These are phyloP conservation scores for Mycena indigotica DNA, from an alignment of 768 basidiomycete genomes.

Conservation along the genomic window DNA sequence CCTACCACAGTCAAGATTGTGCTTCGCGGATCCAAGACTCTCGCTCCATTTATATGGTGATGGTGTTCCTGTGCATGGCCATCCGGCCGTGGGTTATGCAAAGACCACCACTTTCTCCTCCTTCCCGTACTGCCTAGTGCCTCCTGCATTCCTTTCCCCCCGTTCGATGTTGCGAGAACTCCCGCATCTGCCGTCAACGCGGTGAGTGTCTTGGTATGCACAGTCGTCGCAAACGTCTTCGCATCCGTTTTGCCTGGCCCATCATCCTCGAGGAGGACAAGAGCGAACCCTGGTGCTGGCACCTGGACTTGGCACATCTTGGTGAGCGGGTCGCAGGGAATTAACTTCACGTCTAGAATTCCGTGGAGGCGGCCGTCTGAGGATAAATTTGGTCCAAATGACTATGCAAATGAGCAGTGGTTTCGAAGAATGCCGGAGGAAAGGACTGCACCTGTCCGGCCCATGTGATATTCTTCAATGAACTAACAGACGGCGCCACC, in stretches of 20 bases:
- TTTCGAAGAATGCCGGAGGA: background rate
- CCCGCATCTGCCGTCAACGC: slow-evolving; percentile 38
- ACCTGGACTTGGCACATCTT: slow-evolving; percentile 27
- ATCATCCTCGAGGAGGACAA: slow-evolving; percentile 26
- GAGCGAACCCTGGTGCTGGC: slow-evolving; percentile 32
- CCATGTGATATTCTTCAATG: slow-evolving; percentile 64
- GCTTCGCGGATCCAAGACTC: too few relatives aligned
- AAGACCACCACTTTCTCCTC: slow-evolving; percentile 8
- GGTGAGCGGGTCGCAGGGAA: slow-evolving; percentile 22
- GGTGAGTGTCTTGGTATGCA: slow-evolving; percentile 29
- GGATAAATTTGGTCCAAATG: slow-evolving; percentile 26
- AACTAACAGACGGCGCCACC: slow-evolving; percentile 46
- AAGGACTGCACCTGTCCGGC: slow-evolving; percentile 52
- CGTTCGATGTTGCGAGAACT: slow-evolving; percentile 43
- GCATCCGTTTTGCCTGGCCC: slow-evolving; percentile 13
- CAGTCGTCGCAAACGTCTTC: slow-evolving; percentile 34
- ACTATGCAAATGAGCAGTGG: background rate
- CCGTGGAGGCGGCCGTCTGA: slow-evolving; percentile 31
- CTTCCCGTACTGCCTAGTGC: slow-evolving; percentile 30
- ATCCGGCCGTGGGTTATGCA: background rate
- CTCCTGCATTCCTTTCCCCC: slow-evolving; percentile 29
- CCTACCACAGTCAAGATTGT: too few relatives aligned
- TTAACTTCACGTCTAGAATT: slow-evolving; percentile 17
- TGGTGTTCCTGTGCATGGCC: background rate
- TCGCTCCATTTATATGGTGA: background rate